These are phyloP conservation scores for Calonectria montana DNA, from an alignment of 2,329 filamentous ascomycete species.

Conservation along the genomic window DNA sequence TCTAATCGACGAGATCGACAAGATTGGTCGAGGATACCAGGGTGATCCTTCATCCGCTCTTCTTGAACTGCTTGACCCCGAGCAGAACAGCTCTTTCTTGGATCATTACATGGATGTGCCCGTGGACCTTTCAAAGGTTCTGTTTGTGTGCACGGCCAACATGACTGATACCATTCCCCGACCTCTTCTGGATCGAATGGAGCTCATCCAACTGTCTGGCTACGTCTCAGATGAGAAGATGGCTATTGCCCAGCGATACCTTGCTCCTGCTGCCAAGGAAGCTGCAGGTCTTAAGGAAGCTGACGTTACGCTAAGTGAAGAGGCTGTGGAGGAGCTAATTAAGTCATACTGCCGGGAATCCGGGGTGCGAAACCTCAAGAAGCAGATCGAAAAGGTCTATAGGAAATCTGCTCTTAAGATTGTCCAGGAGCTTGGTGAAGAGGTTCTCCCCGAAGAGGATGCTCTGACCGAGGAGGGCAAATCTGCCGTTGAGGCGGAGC, in stretches of 20 bases:
- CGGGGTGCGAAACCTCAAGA: conserved; percentile 97
- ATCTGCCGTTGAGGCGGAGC: conserved; percentile 75
- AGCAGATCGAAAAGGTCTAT: conserved; percentile 99
- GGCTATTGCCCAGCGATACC: conserved; percentile 94
- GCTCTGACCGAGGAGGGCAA: conserved; percentile 90
- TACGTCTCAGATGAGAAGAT: conserved; percentile 99
- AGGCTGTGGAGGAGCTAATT: conserved; percentile 95
- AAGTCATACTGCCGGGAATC: conserved; percentile 99
- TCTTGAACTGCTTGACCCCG: conserved; percentile 92
- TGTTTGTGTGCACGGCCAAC: conserved; percentile 99
- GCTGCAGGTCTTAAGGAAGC: conserved; percentile 90
- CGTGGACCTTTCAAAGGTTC: conserved; percentile 95
- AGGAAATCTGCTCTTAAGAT: conserved; percentile 97
- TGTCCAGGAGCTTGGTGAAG: conserved; percentile 91
- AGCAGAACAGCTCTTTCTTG: conserved; percentile 97
- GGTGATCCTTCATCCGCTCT: conserved; percentile 95
- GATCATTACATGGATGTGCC: conserved; percentile 99
- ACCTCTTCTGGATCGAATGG: conserved; percentile 95
- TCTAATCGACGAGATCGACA: conserved; percentile 97
- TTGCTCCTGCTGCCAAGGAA: conserved; percentile 94
- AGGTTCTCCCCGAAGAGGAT: conserved; percentile 81
- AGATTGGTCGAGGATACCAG: conserved; percentile 96
- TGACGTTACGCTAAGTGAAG: conserved; percentile 86
- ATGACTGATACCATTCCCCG: conserved; percentile 98
- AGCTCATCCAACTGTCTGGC: conserved; percentile 94